Evolutionary conservation across 1,284 basidiomycete species (phyloP).

Genomic region (Rhodotorula sp.): DNA sequence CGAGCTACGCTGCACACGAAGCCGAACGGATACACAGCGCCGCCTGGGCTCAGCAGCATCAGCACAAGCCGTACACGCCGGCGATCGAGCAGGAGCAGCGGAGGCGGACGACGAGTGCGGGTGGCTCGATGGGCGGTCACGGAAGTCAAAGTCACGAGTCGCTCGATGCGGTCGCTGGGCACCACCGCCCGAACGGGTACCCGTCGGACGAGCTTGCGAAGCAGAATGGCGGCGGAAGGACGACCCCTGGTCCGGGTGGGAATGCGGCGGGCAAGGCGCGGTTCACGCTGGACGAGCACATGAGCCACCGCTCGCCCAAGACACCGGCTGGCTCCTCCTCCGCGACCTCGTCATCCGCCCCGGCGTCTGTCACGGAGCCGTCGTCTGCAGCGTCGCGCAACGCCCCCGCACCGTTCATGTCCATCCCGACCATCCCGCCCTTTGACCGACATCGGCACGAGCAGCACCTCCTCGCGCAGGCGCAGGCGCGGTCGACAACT

Average conservation of each 20-base stretch:
- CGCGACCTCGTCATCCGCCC: not conserved
- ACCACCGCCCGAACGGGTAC: slow-evolving; percentile 4
- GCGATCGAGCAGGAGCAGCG: slow-evolving; percentile 21
- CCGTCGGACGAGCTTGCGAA: not conserved
- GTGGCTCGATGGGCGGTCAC: not conserved
- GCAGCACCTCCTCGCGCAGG: slow-evolving; percentile 4
- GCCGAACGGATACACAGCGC: slow-evolving; percentile 3
- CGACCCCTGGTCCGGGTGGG: slow-evolving; percentile 6
- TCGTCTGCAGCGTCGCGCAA: not conserved
- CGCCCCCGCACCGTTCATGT: slow-evolving; percentile 20
- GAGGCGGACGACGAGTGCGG: slow-evolving; percentile 19
- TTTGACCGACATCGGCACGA: slow-evolving; percentile 32
- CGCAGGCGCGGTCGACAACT: not conserved
- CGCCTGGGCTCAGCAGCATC: not conserved
- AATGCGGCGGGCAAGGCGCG: slow-evolving; percentile 18
- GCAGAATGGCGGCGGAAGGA: slow-evolving; percentile 6
- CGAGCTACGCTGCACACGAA: not conserved
- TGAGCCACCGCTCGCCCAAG: slow-evolving; percentile 35
- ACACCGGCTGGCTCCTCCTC: not conserved
- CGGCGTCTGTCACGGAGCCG: not conserved
- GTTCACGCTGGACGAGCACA: slow-evolving; percentile 37
- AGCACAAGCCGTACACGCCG: not conserved
- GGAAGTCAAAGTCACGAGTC: slow-evolving; percentile 13
- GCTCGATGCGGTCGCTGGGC: slow-evolving; percentile 10
- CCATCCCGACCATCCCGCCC: slow-evolving; percentile 34